These are phyloP conservation scores for sorghum (Sorghum bicolor) DNA, from an alignment of 176 grass and related monocot genomes.

Conservation along the genomic window Sorghum_bicolor_NCBIv3 NC_012870.2:3544001-3544500, in stretches of 20 bases:
- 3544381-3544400: constrained; percentile 52
- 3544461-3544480: constrained; percentile 57
- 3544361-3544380: constrained; percentile 50
- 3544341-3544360: constrained; percentile 52
- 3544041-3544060: not conserved
- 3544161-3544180: not conserved
- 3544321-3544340: constrained; percentile 11
- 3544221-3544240: constrained; percentile 93
- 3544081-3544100: constrained; percentile 11
- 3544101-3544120: not conserved
- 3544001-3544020: not conserved
- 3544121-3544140: constrained; percentile 16
- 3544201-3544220: constrained; percentile 56
- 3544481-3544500: not conserved
- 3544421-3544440: constrained; percentile 54
- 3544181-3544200: not conserved
- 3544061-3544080: not conserved
- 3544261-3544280: constrained; percentile 58
- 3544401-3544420: constrained; percentile 57
- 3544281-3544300: constrained; percentile 59
- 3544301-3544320: constrained; percentile 34
- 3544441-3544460: constrained; percentile 84
- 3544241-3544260: constrained; percentile 81
- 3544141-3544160: not conserved
- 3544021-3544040: not conserved